Evolutionary conservation across 2,329 filamentous ascomycete species (phyloP).

Genomic region (Bipolaris zeicola): DNA sequence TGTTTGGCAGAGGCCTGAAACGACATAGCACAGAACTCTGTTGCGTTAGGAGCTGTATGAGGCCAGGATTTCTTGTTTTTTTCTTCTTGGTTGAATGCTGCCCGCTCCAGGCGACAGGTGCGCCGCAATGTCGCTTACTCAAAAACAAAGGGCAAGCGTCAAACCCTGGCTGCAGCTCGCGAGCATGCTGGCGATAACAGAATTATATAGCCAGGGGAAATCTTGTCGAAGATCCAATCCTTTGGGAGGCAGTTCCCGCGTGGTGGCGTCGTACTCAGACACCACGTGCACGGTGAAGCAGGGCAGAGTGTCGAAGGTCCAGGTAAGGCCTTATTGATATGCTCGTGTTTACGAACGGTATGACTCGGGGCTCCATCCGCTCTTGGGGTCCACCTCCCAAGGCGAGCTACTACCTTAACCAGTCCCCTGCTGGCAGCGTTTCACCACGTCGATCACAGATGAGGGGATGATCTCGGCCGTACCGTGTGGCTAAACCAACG

Average conservation of each 20-base stretch:
- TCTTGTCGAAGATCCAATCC: conserved; percentile 2
- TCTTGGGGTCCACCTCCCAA: conserved; percentile 3
- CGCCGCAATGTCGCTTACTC: conserved; percentile 7
- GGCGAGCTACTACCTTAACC: conserved; percentile 10
- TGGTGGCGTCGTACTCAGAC: conserved; percentile 4
- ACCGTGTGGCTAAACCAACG: conserved; percentile 13
- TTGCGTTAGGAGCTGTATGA: conserved; percentile 7
- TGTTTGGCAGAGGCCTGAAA: conserved; percentile 11
- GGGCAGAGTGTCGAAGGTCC: conserved; percentile 2
- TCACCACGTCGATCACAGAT: conserved; percentile 5
- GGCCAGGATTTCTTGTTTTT: conserved; percentile 6
- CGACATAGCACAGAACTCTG: conserved; percentile 15
- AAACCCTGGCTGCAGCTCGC: background rate
- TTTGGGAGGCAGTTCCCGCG: conserved; percentile 6
- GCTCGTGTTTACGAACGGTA: conserved; percentile 3
- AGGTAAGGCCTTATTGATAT: background rate
- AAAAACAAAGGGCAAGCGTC: conserved; percentile 4
- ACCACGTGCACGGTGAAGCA: background rate
- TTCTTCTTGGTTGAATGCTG: background rate
- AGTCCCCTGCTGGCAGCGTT: conserved; percentile 10
- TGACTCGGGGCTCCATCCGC: conserved; percentile 3
- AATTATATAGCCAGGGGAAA: conserved; percentile 1
- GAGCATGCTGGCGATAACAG: background rate
- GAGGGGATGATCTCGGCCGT: conserved; percentile 7
- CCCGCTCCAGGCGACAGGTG: conserved; percentile 1